Conservation (phyloP, 106 monocot species). For the Narthecium ossifragum region DNA sequence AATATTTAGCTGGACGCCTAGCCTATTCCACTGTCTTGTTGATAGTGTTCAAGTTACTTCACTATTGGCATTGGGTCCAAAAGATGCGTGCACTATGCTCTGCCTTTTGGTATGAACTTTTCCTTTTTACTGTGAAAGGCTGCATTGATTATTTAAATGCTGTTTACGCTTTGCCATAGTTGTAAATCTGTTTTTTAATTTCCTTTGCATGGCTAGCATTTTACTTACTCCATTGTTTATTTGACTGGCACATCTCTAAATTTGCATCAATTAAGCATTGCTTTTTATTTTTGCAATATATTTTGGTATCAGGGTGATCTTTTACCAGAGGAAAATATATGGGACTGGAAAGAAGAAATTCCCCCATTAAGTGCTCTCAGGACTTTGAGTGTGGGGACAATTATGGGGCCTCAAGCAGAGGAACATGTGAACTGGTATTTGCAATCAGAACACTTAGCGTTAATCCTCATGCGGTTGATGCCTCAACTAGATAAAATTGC, state of each 20-base stretch:
- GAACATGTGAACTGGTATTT: constrained; percentile 71
- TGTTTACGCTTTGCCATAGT: too few relatives aligned
- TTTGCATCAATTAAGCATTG: not conserved
- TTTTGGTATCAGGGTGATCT: constrained; percentile 63
- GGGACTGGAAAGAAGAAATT: constrained; percentile 81
- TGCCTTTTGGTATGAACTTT: constrained; percentile 67
- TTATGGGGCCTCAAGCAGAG: constrained; percentile 69
- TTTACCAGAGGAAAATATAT: constrained; percentile 89
- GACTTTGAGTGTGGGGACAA: constrained; percentile 60
- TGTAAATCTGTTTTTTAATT: too few relatives aligned
- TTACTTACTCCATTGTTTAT: too few relatives aligned
- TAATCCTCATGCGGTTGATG: constrained; percentile 53
- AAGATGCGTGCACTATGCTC: constrained; percentile 88
- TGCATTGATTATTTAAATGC: too few relatives aligned
- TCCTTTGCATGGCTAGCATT: too few relatives aligned
- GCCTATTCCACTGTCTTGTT: constrained; percentile 77
- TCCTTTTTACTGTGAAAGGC: not conserved
- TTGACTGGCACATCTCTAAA: too few relatives aligned
- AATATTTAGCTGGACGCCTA: constrained; percentile 79
- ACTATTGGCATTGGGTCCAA: constrained; percentile 74
- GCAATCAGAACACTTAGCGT: constrained; percentile 35
- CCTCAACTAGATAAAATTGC: constrained; percentile 76
- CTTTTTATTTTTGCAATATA: not conserved
- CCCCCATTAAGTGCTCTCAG: constrained; percentile 77
- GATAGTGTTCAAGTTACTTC: constrained; percentile 60